A percentile compares a stretch with the other conserved stretches of the same genome.
Conservation (phyloP, 352 stramenopile species). For the Phytophthora agathidicida region DNA sequence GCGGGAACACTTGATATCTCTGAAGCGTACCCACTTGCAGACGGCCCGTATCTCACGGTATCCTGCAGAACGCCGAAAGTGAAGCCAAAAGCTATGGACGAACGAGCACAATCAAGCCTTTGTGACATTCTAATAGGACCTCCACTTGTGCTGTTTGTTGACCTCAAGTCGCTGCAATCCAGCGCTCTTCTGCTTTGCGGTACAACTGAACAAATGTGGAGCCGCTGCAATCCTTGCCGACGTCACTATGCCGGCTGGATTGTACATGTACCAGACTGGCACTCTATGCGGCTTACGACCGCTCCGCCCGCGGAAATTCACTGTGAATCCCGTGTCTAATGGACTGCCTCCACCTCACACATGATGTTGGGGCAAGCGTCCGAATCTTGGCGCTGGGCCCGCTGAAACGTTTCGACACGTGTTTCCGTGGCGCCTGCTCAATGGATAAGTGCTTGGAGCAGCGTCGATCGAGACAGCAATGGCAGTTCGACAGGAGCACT, state of each 20-base stretch:
- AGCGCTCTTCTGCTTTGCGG: too few relatives aligned
- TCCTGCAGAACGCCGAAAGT: background rate
- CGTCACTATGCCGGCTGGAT: too few relatives aligned
- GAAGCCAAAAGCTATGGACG: conserved; percentile 1
- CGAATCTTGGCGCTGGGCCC: conserved; percentile 3
- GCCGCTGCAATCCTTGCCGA: too few relatives aligned
- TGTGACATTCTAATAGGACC: conserved; percentile 3
- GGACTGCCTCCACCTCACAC: background rate
- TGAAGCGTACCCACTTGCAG: background rate
- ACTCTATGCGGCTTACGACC: too few relatives aligned
- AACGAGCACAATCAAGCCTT: conserved; percentile 1
- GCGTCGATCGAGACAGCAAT: background rate
- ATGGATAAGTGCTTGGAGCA: conserved; percentile 10
- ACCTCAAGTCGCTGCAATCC: conserved; percentile 1
- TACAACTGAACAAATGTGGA: too few relatives aligned
- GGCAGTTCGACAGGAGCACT: too few relatives aligned
- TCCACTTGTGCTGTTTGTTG: conserved; percentile 8
- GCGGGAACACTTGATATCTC: background rate
- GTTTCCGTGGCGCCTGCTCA: conserved; percentile 6
- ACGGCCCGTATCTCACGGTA: background rate
- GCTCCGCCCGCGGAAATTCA: too few relatives aligned
- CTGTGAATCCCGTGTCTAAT: background rate
- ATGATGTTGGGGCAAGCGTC: conserved; percentile 9
- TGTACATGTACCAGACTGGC: too few relatives aligned
- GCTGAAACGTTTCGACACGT: conserved; percentile 14